Base-by-base conservation (phyloP, 2,329 filamentous ascomycete genomes). In the Pseudocercospora vitis region DNA sequence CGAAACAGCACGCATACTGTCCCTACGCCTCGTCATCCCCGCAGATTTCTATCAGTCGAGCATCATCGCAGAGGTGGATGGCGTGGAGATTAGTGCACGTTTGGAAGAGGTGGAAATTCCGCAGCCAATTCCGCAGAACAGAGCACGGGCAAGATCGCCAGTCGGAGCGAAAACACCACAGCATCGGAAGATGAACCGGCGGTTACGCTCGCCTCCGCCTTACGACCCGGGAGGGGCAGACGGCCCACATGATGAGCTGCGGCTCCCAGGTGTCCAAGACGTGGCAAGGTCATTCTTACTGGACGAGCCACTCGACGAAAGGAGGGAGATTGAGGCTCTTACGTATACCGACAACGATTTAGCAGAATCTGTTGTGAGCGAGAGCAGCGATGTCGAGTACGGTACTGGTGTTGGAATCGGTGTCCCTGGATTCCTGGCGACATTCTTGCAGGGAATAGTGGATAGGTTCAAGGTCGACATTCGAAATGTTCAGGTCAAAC, bases 11-110 rank as follows among this genome's bases (percentile, higher is more conserved):
- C 85, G 84, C 60, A 83, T 96, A 48, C 75, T 87, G 2, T 78
- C 87, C 5, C 81, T 97, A 19, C 87, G 88, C 65, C 76, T 96
- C 50, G 95, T 87, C 6, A 81, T 97, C 47, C 90, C 92, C 9
- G 86, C 94, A 68, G 89, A 96, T 71, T 86, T 96, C 61, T 91
- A 91, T 70, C 87, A 84, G 49, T 91, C 87, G 62, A 86, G 89
- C 23, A 95, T 97, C 68, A 78, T 82, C 24, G 83, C 92, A 64
- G 88, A 96, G 67, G 80, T 92, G 18, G 84, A 92, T 63, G 91
- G 90, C 16, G 83, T 96, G 56, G 82, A 91, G 60, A 80, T 95
- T 26, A 81, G 84, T 12, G 59, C 65, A 12, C 53, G 37, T 4
- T 46, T 70, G 35, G 53, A 64, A 24, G 60, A 63, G 45, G 53